Percentiles rank a stretch among this genome's conserved stretches.
Evolutionary conservation across 768 basidiomycete species (phyloP).

Genomic region (Hirschioporus abietinus): DNA sequence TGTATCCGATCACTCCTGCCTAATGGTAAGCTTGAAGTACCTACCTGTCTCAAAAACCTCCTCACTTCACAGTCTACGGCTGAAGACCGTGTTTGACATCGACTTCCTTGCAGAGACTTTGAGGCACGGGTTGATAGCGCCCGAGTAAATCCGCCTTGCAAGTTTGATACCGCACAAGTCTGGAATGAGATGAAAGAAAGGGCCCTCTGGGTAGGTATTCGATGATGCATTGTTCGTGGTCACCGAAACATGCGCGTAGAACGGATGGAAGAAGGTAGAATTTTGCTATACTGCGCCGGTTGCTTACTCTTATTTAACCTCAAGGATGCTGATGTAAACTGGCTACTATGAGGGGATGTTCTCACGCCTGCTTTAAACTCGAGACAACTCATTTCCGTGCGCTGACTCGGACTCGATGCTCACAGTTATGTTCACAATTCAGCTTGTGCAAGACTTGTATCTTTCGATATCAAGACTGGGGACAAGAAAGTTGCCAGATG

Average conservation of each 20-base stretch:
- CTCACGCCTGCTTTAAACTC: background rate
- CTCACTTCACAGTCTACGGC: background rate
- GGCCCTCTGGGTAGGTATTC: constrained; percentile 8
- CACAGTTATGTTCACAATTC: no score
- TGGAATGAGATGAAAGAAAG: constrained; percentile 7
- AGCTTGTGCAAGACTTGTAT: no score
- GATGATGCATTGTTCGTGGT: constrained; percentile 4
- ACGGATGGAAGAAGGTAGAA: constrained; percentile 1
- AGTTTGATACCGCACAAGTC: background rate
- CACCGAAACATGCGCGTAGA: background rate
- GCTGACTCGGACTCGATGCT: no score
- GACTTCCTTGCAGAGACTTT: background rate
- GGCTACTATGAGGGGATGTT: background rate
- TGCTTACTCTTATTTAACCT: background rate
- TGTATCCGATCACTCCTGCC: background rate
- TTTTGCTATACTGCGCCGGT: background rate
- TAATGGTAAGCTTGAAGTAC: background rate
- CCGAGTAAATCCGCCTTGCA: background rate
- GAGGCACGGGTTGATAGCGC: constrained; percentile 6
- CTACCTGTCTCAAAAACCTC: background rate
- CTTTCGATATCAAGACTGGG: no score
- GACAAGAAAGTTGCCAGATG: background rate
- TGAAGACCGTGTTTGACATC: background rate
- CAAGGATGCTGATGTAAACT: background rate
- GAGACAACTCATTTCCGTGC: no score